Conservation (phyloP, 257 asterid species). For the Capsicum rhomboideum region DNA sequence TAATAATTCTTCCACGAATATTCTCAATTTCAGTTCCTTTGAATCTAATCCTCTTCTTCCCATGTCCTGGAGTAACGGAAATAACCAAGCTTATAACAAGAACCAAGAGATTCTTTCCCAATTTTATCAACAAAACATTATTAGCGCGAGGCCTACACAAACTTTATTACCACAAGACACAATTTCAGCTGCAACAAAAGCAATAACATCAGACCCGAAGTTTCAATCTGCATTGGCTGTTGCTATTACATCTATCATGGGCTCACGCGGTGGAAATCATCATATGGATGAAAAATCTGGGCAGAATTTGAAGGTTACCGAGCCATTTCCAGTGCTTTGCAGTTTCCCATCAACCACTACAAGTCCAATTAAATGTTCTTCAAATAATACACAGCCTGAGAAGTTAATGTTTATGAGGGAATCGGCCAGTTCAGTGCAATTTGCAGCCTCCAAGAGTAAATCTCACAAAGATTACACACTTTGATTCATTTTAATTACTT, state of each 20-base stretch:
- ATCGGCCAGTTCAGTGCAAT: constrained; percentile 9
- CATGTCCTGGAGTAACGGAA: constrained; percentile 55
- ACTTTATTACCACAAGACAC: constrained; percentile 46
- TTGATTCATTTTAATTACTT: background rate
- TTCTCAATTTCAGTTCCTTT: constrained; percentile 63
- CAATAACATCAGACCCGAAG: constrained; percentile 71
- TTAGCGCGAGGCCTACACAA: constrained; percentile 16
- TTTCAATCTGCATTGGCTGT: constrained; percentile 90
- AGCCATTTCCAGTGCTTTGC: constrained; percentile 33
- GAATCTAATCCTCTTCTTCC: constrained; percentile 58
- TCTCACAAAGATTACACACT: constrained; percentile 5
- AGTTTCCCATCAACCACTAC: constrained; percentile 42
- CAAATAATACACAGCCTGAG: constrained; percentile 17
- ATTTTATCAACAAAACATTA: constrained; percentile 30
- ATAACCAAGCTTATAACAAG: constrained; percentile 24
- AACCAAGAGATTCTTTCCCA: constrained; percentile 53
- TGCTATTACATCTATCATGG: constrained; percentile 72
- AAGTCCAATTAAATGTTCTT: constrained; percentile 22
- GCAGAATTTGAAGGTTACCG: constrained; percentile 13
- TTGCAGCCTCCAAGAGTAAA: constrained; percentile 10
- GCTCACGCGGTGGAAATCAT: constrained; percentile 10
- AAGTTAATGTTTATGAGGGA: constrained; percentile 1
- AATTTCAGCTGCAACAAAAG: constrained; percentile 88
- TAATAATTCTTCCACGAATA: constrained; percentile 33
- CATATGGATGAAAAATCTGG: constrained; percentile 21